A percentile compares a stretch with the other conserved stretches of the same genome.
These are phyloP conservation scores for Alternaria tenuissima DNA, from an alignment of 2,329 filamentous ascomycete genomes.

Conservation along the genomic window DNA sequence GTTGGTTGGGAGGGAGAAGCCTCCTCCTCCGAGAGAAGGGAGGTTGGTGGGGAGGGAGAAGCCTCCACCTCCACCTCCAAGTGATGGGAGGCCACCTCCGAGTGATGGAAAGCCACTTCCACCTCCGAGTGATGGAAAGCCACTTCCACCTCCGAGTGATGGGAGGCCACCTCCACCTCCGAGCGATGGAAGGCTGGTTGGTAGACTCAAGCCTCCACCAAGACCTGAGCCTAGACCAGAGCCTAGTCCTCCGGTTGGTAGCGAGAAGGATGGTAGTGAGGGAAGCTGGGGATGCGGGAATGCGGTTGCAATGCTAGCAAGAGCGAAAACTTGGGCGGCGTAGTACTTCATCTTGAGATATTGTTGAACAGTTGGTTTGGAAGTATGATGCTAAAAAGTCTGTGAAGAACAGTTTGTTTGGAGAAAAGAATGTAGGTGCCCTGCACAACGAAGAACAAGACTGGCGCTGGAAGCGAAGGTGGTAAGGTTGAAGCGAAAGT, in stretches of 20 bases:
- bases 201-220: neutral
- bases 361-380: neutral
- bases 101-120: no score
- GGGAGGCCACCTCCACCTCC: no score
- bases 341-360: constrained; percentile 38
- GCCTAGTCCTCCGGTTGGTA: constrained; percentile 15
- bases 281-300: constrained; percentile 31
- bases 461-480: neutral
- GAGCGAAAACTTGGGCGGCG: constrained; percentile 23
- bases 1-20: no score
- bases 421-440: constrained; percentile 27
- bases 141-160: no score
- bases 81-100: no score
- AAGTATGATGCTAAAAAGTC: neutral
- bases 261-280: constrained; percentile 20
- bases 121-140: no score
- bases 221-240: neutral
- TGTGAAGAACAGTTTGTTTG: neutral
- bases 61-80: no score
- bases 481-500: constrained; percentile 12
- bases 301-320: constrained; percentile 34
- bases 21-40: no score
- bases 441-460: constrained; percentile 25
- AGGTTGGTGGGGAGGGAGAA: neutral
- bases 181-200: neutral